Percentiles rank a stretch among this genome's conserved stretches.
Evolutionary conservation across 345 rosid genomes (phyloP).

Genomic region (Eucalyptus lansdowneana): DNA sequence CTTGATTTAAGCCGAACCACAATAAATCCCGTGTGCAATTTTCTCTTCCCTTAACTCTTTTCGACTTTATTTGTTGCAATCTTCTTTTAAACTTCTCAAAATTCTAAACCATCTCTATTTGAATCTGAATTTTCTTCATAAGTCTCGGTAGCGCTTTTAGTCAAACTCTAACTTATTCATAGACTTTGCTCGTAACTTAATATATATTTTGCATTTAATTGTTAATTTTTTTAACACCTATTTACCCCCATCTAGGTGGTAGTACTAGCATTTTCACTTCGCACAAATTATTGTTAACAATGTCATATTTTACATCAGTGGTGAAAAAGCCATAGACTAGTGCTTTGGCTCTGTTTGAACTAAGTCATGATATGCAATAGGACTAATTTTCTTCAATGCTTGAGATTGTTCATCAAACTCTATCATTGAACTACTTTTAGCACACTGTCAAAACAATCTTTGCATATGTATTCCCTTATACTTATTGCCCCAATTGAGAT

Average conservation of each 20-base stretch:
- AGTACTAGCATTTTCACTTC: too few relatives aligned
- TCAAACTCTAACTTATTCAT: too few relatives aligned
- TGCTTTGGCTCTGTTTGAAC: neutral
- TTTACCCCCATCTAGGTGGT: too few relatives aligned
- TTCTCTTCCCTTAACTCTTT: too few relatives aligned
- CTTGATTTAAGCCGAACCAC: too few relatives aligned
- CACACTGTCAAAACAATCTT: neutral
- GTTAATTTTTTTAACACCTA: too few relatives aligned
- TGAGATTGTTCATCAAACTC: neutral
- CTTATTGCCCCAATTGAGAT: neutral
- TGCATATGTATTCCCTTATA: neutral
- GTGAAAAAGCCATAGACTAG: fast-evolving
- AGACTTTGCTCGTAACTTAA: too few relatives aligned
- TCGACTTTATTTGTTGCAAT: fast-evolving
- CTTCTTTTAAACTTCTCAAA: too few relatives aligned
- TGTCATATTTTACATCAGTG: neutral
- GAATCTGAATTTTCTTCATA: fast-evolving
- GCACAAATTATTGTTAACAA: fast-evolving
- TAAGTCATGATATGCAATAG: neutral
- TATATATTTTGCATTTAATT: too few relatives aligned
- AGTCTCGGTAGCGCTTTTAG: too few relatives aligned
- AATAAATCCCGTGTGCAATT: too few relatives aligned
- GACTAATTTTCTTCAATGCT: neutral
- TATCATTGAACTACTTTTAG: neutral
- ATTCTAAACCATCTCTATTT: too few relatives aligned